Percentiles rank a stretch among this genome's conserved stretches.
phyloP scores from a whole-genome alignment of 345 rosid species.

The Euphorbia pulcherrima region DNA sequence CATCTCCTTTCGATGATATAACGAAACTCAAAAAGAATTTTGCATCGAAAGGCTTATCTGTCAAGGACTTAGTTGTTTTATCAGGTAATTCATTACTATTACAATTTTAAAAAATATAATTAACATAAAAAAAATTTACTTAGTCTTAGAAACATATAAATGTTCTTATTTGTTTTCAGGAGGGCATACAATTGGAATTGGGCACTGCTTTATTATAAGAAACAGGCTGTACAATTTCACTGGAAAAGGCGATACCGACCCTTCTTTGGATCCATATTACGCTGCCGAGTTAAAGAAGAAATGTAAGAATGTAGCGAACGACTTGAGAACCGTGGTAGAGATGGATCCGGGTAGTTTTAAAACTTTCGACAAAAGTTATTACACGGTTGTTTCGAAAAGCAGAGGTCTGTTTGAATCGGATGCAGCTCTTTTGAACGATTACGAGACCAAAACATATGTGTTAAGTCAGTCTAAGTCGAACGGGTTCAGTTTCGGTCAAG shows the following conservation, averaged over 20 bases:
- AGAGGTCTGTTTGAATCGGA: constrained; percentile 59
- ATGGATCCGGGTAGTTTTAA: constrained; percentile 69
- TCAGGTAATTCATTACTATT: constrained; percentile 16
- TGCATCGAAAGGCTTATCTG: constrained; percentile 38
- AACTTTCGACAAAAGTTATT: constrained; percentile 49
- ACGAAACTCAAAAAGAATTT: constrained; percentile 31
- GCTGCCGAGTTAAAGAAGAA: constrained; percentile 36
- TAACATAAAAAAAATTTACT: too few species aligned
- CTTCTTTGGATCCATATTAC: constrained; percentile 47
- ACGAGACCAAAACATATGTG: constrained; percentile 35
- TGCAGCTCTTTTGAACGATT: constrained; percentile 51
- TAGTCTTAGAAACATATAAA: too few species aligned
- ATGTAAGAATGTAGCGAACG: constrained; percentile 38
- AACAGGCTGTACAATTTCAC: constrained; percentile 55
- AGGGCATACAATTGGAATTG: constrained; percentile 60
- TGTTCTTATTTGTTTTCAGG: constrained; percentile 20
- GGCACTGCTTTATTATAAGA: constrained; percentile 34
- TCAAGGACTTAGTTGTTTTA: constrained; percentile 50
- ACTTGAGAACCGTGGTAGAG: constrained; percentile 24
- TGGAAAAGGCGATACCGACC: constrained; percentile 55
- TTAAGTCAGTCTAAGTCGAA: constrained; percentile 23
- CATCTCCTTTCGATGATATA: constrained; percentile 39
- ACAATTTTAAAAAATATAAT: too few species aligned
- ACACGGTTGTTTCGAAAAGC: constrained; percentile 35
- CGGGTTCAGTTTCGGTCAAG: constrained; percentile 34